Evolutionary conservation across 768 basidiomycete species (phyloP).

Genomic region (Cystobasidiopsis lactophilus): DNA sequence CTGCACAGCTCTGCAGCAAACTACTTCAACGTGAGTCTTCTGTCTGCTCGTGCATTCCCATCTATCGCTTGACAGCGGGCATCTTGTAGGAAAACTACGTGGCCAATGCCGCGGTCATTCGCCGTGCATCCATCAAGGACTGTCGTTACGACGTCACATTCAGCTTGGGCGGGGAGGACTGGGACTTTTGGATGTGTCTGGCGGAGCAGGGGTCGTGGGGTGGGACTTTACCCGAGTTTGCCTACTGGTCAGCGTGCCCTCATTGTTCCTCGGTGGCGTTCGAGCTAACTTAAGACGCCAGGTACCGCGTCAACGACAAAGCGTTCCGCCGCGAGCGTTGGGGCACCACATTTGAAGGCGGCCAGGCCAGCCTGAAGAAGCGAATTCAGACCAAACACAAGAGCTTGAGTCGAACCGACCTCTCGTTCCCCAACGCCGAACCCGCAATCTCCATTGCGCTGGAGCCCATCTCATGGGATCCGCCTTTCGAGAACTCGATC

Average conservation of each 20-base stretch:
- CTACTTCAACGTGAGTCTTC: neutral
- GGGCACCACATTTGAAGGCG: constrained; percentile 15
- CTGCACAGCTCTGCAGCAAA: constrained; percentile 10
- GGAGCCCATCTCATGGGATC: constrained; percentile 10
- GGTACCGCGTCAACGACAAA: constrained; percentile 16
- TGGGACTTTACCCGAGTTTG: constrained; percentile 12
- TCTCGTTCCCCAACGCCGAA: constrained; percentile 1
- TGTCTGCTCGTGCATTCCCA: neutral
- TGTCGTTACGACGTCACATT: constrained; percentile 14
- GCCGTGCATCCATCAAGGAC: neutral
- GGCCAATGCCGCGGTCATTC: constrained; percentile 13
- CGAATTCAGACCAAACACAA: constrained; percentile 10
- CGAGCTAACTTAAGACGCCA: neutral
- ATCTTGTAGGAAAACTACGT: constrained; percentile 13
- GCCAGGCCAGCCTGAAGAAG: constrained; percentile 7
- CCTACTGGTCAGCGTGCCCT: constrained; percentile 3
- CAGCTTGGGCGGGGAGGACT: constrained; percentile 14
- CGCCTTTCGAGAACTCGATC: constrained; percentile 8
- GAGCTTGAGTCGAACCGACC: neutral
- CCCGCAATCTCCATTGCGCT: constrained; percentile 8
- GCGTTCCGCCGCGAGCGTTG: constrained; percentile 10
- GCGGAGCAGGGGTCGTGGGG: constrained; percentile 15
- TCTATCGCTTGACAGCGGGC: neutral
- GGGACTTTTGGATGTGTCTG: constrained; percentile 19
- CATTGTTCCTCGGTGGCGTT: neutral